phyloP scores from a whole-genome alignment of 192 early-diverging fungal species.

The Dissophora globulifera region DNA sequence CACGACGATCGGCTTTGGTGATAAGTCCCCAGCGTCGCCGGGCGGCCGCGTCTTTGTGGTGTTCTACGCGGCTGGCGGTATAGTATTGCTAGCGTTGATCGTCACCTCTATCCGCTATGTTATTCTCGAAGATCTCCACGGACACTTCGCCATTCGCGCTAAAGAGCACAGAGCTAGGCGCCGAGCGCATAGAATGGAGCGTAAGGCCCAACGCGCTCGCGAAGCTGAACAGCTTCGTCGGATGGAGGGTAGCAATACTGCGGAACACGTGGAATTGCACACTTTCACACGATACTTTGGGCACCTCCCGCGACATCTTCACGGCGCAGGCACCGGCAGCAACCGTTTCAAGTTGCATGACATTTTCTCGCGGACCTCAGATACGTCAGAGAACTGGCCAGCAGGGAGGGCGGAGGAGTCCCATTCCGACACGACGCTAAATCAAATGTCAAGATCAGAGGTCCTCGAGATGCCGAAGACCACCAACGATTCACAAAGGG shows the following conservation, averaged over 20 bases:
- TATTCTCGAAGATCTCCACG: constrained; percentile 37
- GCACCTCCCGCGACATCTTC: too few species aligned
- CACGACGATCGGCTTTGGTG: constrained; percentile 47
- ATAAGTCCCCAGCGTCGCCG: constrained; percentile 1
- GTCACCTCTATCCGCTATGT: constrained; percentile 50
- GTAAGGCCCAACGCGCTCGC: not conserved
- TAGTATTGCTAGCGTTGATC: constrained; percentile 33
- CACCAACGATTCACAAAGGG: too few species aligned
- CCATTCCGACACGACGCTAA: not conserved
- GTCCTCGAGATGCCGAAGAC: not conserved
- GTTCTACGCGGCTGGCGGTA: constrained; percentile 41
- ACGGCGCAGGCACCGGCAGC: too few species aligned
- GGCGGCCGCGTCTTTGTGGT: constrained; percentile 32
- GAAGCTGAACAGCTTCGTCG: constrained; percentile 6
- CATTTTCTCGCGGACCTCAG: not conserved
- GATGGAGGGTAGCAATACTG: too few species aligned
- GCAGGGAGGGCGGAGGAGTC: not conserved
- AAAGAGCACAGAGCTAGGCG: constrained; percentile 25
- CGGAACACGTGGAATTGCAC: too few species aligned
- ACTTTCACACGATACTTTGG: too few species aligned
- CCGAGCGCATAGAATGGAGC: constrained; percentile 15
- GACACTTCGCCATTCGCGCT: constrained; percentile 18
- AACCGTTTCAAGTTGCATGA: not conserved
- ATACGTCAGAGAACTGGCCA: not conserved
- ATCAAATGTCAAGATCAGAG: not conserved